phyloP scores from a whole-genome alignment of 768 basidiomycete species.

The Russula emetica region DNA sequence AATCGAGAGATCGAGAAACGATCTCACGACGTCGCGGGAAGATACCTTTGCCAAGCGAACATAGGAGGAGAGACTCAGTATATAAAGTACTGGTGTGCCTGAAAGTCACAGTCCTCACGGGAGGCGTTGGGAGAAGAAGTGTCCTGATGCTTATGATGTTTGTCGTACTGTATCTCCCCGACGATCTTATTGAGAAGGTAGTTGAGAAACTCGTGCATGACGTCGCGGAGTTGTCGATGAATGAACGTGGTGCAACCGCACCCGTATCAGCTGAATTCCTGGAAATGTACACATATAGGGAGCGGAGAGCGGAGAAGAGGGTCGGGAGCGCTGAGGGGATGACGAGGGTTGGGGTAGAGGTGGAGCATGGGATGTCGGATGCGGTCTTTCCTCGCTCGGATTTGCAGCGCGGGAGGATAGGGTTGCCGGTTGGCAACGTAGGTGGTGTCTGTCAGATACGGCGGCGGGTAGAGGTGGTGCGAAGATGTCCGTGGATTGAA shows the following conservation, averaged over 20 bases:
- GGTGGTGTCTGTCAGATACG: conserved; percentile 31
- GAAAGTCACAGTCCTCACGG: no score
- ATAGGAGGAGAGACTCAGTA: no score
- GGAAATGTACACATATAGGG: conserved; percentile 81
- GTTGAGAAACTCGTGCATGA: conserved; percentile 95
- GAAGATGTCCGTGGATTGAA: no score
- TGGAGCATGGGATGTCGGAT: conserved; percentile 35
- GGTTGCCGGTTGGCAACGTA: no score
- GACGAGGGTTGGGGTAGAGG: conserved; percentile 38
- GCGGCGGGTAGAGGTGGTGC: no score
- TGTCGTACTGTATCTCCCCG: no score
- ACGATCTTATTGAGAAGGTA: conserved; percentile 88
- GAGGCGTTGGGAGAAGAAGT: no score
- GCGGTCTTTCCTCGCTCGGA: conserved; percentile 49
- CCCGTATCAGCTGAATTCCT: conserved; percentile 74
- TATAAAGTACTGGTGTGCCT: no score
- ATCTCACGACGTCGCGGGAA: conserved; percentile 93
- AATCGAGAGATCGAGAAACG: conserved; percentile 96
- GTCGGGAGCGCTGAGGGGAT: conserved; percentile 67
- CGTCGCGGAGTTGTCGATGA: conserved; percentile 92
- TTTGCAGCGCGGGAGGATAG: conserved; percentile 53
- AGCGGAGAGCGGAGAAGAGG: conserved; percentile 87
- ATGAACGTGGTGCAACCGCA: conserved; percentile 81
- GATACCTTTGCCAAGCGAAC: no score
- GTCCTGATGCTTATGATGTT: no score